phyloP scores from a whole-genome alignment of 192 early-diverging fungal genomes.

The Gonapodya sp. region DNA sequence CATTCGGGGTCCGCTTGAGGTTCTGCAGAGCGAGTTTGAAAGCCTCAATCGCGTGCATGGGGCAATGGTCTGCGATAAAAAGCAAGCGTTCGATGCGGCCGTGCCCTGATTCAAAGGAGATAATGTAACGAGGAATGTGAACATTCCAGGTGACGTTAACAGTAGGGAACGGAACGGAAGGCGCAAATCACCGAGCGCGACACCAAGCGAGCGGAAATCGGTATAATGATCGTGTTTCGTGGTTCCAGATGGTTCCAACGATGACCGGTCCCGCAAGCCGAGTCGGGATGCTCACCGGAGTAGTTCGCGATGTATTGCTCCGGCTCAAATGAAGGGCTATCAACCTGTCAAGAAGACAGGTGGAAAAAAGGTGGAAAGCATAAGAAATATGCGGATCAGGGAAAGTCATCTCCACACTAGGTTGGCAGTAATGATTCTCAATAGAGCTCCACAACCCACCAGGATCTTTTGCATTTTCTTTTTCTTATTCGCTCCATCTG shows the following conservation, averaged over 20 bases:
- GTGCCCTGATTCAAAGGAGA: not conserved
- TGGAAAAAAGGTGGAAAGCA: too few relatives aligned
- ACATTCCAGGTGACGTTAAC: too few relatives aligned
- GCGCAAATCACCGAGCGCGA: not conserved
- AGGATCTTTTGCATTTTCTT: slow-evolving; percentile 25
- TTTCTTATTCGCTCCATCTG: slow-evolving; percentile 15
- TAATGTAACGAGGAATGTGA: too few relatives aligned
- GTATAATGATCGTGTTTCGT: not conserved
- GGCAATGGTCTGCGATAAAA: slow-evolving; percentile 65
- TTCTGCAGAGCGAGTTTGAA: slow-evolving; percentile 51
- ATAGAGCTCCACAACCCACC: slow-evolving; percentile 18
- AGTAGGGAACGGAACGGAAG: not conserved
- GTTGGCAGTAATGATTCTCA: not conserved
- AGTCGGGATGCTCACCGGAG: slow-evolving; percentile 34
- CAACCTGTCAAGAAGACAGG: not conserved
- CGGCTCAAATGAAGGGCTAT: slow-evolving; percentile 34
- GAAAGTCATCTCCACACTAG: slow-evolving; percentile 8
- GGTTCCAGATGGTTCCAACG: not conserved
- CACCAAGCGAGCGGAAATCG: not conserved
- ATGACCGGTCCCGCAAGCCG: too few relatives aligned
- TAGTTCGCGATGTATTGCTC: slow-evolving; percentile 57
- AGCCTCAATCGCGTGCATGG: slow-evolving; percentile 55
- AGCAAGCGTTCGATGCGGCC: slow-evolving; percentile 52
- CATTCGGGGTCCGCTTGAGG: slow-evolving; percentile 37
- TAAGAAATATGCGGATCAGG: too few relatives aligned